Evolutionary conservation across 352 stramenopile species (phyloP).

Genomic region (Globisporangium echinulatum): DNA sequence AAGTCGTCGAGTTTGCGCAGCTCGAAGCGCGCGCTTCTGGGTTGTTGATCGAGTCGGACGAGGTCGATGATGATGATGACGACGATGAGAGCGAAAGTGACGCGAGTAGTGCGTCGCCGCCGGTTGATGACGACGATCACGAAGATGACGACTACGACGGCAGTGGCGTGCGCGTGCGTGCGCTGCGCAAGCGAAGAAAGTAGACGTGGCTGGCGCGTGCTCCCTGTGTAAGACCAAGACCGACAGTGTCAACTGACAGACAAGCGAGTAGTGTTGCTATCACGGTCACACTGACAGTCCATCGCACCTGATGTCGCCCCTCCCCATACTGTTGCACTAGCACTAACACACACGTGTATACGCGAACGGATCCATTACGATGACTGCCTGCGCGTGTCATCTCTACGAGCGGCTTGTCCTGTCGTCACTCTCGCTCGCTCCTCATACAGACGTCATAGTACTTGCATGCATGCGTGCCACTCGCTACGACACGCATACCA

Average conservation of each 20-base stretch:
- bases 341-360: no score
- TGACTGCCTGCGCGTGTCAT: no score
- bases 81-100: neutral
- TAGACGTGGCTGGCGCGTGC: neutral
- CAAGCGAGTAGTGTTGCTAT: neutral
- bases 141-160: neutral
- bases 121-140: neutral
- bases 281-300: no score
- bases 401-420: no score
- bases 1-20: slow-evolving; percentile 49
- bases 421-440: no score
- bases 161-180: neutral
- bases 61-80: slow-evolving; percentile 3
- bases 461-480: no score
- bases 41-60: slow-evolving; percentile 6
- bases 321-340: no score
- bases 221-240: no score
- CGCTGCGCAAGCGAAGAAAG: slow-evolving; percentile 12
- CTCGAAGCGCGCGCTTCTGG: slow-evolving; percentile 7
- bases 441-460: no score
- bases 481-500: no score
- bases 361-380: no score
- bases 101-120: neutral
- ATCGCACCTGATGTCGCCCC: no score
- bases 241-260: neutral